phyloP scores from a whole-genome alignment of 2,329 filamentous ascomycete genomes.

The Cercospora citrullina region DNA sequence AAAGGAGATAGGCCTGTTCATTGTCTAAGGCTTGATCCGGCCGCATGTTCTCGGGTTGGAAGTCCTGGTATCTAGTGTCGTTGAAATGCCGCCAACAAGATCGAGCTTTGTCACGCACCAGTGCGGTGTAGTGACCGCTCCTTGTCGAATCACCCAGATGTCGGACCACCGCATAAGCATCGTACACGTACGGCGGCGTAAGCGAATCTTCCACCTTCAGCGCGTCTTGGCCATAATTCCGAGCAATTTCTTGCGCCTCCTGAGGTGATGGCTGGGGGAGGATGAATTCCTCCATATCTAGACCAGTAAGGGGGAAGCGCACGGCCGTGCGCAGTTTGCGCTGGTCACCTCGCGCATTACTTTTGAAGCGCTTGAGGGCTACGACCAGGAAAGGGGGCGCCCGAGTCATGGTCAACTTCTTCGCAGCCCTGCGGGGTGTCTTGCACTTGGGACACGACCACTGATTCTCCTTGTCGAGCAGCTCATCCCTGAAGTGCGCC shows the following conservation, averaged over 20 bases:
- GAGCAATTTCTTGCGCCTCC: constrained; percentile 34
- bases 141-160: constrained; percentile 69
- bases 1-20: constrained; percentile 65
- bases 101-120: constrained; percentile 53
- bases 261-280: constrained; percentile 49
- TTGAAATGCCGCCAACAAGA: constrained; percentile 63
- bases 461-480: constrained; percentile 64
- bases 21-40: constrained; percentile 52
- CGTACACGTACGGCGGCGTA: constrained; percentile 68
- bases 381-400: constrained; percentile 78
- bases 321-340: constrained; percentile 71
- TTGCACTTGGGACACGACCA: constrained; percentile 77
- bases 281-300: constrained; percentile 64
- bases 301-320: constrained; percentile 71
- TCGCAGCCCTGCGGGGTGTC: constrained; percentile 64
- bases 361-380: constrained; percentile 70
- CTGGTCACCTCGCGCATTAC: constrained; percentile 54
- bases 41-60: constrained; percentile 55
- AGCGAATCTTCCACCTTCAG: constrained; percentile 41
- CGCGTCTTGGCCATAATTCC: constrained; percentile 38
- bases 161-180: constrained; percentile 81
- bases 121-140: constrained; percentile 77
- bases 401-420: constrained; percentile 72
- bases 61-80: constrained; percentile 57
- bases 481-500: constrained; percentile 68